Evolutionary conservation across 1,284 basidiomycete genomes (phyloP).

Genomic region (Ganoderma boninense): DNA sequence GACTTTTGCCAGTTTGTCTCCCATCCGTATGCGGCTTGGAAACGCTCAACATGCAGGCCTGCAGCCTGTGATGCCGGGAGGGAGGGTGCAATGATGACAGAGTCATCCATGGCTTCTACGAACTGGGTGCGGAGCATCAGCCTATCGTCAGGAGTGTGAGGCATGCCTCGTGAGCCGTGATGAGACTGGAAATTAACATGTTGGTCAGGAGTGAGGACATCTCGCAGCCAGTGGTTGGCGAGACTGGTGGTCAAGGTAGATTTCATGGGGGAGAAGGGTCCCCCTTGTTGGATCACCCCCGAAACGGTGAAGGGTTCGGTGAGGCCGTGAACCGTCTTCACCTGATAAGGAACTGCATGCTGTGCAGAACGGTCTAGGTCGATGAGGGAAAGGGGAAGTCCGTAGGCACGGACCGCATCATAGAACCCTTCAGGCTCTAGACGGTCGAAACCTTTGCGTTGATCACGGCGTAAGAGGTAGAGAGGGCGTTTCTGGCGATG

Average conservation of each 20-base stretch:
- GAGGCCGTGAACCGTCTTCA: neutral
- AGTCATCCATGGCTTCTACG: neutral
- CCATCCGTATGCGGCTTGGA: neutral
- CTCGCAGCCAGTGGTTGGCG: neutral
- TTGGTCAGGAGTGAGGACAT: neutral
- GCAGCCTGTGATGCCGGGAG: neutral
- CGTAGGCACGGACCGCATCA: neutral
- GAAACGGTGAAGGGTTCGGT: neutral
- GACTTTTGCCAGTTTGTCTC: neutral
- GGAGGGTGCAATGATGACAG: neutral
- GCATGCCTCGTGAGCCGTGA: neutral
- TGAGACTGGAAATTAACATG: neutral
- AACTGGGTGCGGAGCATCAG: neutral
- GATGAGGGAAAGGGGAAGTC: neutral
- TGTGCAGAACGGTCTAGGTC: neutral
- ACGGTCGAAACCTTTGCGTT: neutral
- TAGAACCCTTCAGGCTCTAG: neutral
- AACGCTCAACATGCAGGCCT: neutral
- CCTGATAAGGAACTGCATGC: neutral
- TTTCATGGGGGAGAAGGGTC: neutral
- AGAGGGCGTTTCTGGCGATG: neutral
- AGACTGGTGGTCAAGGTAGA: neutral
- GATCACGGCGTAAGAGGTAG: neutral
- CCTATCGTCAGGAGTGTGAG: neutral
- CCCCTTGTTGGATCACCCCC: neutral